phyloP scores from a whole-genome alignment of 305 asterid genomes.

The Fraxinus xanthoxyloides region DNA sequence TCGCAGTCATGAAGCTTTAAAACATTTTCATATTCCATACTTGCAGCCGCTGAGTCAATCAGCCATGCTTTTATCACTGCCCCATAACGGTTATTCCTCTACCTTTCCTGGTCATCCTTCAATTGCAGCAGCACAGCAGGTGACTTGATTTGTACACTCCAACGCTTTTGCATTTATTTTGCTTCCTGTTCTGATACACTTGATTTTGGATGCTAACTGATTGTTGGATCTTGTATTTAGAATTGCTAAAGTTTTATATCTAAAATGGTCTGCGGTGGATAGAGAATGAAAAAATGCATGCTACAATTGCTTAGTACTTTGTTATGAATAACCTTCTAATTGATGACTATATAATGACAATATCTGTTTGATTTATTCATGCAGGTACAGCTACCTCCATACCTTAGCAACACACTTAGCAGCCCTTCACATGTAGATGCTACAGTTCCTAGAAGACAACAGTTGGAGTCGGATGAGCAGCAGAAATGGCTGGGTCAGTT shows the following conservation, averaged over 20 bases:
- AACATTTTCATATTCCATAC: conserved; percentile 29
- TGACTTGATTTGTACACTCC: conserved; percentile 16
- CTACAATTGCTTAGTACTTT: not conserved
- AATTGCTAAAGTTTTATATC: not conserved
- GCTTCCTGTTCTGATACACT: not conserved
- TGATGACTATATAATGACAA: not conserved
- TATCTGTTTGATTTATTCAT: conserved; percentile 1
- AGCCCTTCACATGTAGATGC: conserved; percentile 20
- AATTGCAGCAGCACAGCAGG: conserved; percentile 51
- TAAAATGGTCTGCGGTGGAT: not conserved
- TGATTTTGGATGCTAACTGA: not conserved
- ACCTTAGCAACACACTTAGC: conserved; percentile 28
- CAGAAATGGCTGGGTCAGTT: conserved; percentile 36
- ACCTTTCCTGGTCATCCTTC: conserved; percentile 35
- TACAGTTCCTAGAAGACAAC: conserved; percentile 27
- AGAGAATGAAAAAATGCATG: not conserved
- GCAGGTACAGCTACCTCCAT: conserved; percentile 50
- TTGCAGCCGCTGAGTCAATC: conserved; percentile 41
- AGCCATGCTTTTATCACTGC: conserved; percentile 27
- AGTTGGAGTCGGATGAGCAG: conserved; percentile 25
- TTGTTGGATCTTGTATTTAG: not conserved
- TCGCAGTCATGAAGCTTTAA: conserved; percentile 17
- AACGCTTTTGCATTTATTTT: not conserved
- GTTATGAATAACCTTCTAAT: not conserved
- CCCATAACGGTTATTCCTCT: conserved; percentile 45